These are phyloP conservation scores for Xylaria palmicola DNA, from an alignment of 495 filamentous ascomycete species.

Conservation along the genomic window DNA sequence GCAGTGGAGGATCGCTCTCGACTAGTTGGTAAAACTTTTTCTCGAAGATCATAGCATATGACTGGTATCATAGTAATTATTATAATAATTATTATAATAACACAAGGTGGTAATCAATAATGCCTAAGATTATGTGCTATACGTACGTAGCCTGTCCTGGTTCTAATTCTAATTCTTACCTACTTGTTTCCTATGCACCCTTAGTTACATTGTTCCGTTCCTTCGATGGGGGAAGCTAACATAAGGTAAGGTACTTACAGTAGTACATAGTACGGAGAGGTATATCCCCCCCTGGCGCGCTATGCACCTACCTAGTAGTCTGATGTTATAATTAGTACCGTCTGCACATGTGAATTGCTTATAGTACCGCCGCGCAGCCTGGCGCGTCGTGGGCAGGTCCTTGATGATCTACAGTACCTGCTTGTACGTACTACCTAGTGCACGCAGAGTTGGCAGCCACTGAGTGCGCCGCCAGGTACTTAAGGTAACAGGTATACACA, in stretches of 20 bases:
- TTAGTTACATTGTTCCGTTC: background rate
- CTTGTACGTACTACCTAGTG: too few species aligned
- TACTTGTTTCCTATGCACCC: too few species aligned
- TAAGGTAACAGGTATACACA: too few species aligned
- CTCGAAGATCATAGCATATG: background rate
- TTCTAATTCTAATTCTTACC: background rate
- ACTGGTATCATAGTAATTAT: background rate
- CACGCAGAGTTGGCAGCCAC: too few species aligned
- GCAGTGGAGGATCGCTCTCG: too few species aligned
- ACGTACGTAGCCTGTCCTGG: background rate
- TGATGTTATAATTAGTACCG: constrained; percentile 9
- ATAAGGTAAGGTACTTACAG: too few species aligned
- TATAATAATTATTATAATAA: background rate
- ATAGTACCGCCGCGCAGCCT: too few species aligned
- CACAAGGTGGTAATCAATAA: too few species aligned
- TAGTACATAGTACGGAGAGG: too few species aligned
- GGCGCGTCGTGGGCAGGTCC: background rate
- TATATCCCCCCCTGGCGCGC: too few species aligned
- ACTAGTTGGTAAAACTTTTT: constrained; percentile 6
- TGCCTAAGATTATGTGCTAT: constrained; percentile 2
- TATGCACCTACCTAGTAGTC: background rate
- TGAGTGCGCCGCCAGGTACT: too few species aligned
- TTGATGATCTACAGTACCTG: constrained; percentile 7
- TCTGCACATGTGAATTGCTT: constrained; percentile 1
- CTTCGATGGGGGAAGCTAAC: constrained; percentile 1